Percentiles rank a stretch among this genome's conserved stretches.
These are phyloP conservation scores for Rossbeevera mucosa DNA, from an alignment of 768 basidiomycete species.

Conservation along the genomic window DNA sequence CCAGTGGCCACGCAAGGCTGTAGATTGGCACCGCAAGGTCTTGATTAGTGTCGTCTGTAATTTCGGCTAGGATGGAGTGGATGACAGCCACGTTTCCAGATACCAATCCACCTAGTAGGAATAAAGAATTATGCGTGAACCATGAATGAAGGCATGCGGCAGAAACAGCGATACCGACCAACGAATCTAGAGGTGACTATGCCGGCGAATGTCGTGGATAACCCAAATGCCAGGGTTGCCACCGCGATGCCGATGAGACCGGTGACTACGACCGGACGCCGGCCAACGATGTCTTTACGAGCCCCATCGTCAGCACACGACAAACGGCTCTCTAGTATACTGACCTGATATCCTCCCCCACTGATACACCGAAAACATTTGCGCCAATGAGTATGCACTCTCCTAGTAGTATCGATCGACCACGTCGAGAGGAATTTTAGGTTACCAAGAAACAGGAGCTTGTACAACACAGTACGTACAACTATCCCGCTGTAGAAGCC, in stretches of 20 bases:
- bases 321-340: slow-evolving; percentile 8
- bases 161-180: slow-evolving; percentile 31
- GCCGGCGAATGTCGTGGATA: slow-evolving; percentile 46
- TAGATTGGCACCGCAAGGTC: slow-evolving; percentile 55
- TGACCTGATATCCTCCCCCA: slow-evolving; percentile 58
- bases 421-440: not conserved
- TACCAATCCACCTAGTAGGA: slow-evolving; percentile 51
- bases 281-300: slow-evolving; percentile 51
- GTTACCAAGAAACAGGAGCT: not conserved
- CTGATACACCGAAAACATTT: slow-evolving; percentile 55
- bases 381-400: slow-evolving; percentile 56
- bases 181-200: slow-evolving; percentile 50
- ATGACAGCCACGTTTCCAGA: slow-evolving; percentile 61
- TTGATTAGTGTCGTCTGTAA: slow-evolving; percentile 61
- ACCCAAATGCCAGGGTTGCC: slow-evolving; percentile 48
- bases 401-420: slow-evolving; percentile 41
- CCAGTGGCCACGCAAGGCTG: slow-evolving; percentile 53
- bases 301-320: not conserved
- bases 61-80: slow-evolving; percentile 55
- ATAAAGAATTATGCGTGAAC: not conserved
- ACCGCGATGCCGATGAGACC: slow-evolving; percentile 50
- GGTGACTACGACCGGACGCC: slow-evolving; percentile 54
- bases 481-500: slow-evolving; percentile 67
- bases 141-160: not conserved
- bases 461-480: slow-evolving; percentile 28